Base-by-base conservation (phyloP, 176 grass and related monocot genomes). In the Chloris gayana region DNA sequence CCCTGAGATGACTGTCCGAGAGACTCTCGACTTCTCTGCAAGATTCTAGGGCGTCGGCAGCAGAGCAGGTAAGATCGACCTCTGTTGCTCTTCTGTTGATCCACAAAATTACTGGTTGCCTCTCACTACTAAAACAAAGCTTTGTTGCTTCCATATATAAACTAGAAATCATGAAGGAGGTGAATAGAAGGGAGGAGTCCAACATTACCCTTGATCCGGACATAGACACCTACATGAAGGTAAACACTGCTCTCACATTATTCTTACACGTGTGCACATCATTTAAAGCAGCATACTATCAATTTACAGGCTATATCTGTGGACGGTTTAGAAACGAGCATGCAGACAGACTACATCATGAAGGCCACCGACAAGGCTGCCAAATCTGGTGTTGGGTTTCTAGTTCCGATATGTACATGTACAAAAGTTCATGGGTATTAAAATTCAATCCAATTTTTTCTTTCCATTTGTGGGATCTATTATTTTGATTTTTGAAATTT, bases 341-440 rank as follows among this genome's bases (percentile, higher is more conserved):
- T 94, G 38, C 89, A 94, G 74, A 94, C 94, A 60, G 91, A 97
- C 65, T n/a, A n/a, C n/a, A n/a, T n/a, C n/a, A n/a, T n/a, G n/a
- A n/a, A n/a, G n/a, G n/a, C n/a, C n/a, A n/a, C n/a, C n/a, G n/a
- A n/a, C n/a, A n/a, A n/a, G n/a, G n/a, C n/a, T n/a, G n/a, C n/a
- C n/a, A n/a, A n/a, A n/a, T n/a, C n/a, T n/a, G n/a, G n/a, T n/a
- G n/a, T n/a, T n/a, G n/a, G n/a, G n/a, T n/a, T n/a, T n/a, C n/a
- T n/a, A n/a, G n/a, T n/a, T n/a, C n/a, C n/a, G n/a, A n/a, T n/a
- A n/a, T n/a, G n/a, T n/a, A n/a, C n/a, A n/a, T n/a, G n/a, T n/a
- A n/a, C n/a, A n/a, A n/a, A n/a, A n/a, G n/a, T n/a, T n/a, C n/a
- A n/a, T n/a, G n/a, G n/a, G n/a, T n/a, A n/a, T n/a, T n/a, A n/a